Percentiles rank a stretch among this genome's conserved stretches.
Evolutionary conservation across 768 basidiomycete species (phyloP).

Genomic region (Tricholoma hemisulphureum): DNA sequence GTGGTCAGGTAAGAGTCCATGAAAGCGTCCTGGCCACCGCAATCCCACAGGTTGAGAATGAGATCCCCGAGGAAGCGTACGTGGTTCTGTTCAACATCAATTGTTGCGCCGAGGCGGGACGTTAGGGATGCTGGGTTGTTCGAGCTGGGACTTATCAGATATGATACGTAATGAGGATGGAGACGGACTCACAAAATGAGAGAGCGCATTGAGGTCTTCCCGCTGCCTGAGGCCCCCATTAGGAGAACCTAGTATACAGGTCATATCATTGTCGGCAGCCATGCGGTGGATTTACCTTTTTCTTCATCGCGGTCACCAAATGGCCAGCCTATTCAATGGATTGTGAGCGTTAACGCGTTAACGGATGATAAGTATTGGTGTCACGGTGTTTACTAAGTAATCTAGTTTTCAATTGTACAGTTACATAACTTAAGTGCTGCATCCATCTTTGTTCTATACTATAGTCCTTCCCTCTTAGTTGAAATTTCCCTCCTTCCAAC

Average conservation of each 20-base stretch:
- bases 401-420: too few relatives aligned
- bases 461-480: constrained; percentile 18
- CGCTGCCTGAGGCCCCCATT: constrained; percentile 96
- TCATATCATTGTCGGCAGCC: constrained; percentile 18
- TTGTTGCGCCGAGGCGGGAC: constrained; percentile 89
- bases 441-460: constrained; percentile 7
- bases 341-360: background rate
- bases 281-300: constrained; percentile 45
- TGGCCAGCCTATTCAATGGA: constrained; percentile 7
- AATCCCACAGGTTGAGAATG: constrained; percentile 97
- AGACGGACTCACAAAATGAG: constrained; percentile 85
- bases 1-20: constrained; percentile 95
- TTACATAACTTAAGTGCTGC: too few relatives aligned
- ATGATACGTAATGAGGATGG: constrained; percentile 1
- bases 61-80: constrained; percentile 96
- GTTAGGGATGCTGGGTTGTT: constrained; percentile 94
- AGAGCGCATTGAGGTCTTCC: constrained; percentile 97
- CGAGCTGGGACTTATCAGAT: constrained; percentile 50
- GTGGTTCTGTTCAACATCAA: constrained; percentile 97
- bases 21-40: constrained; percentile 97
- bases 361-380: too few relatives aligned
- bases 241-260: constrained; percentile 73
- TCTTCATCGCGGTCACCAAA: constrained; percentile 47
- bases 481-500: constrained; percentile 74
- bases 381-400: too few relatives aligned